phyloP scores from a whole-genome alignment of 2,329 filamentous ascomycete species.

The Sporothrix pseudoabietina region DNA sequence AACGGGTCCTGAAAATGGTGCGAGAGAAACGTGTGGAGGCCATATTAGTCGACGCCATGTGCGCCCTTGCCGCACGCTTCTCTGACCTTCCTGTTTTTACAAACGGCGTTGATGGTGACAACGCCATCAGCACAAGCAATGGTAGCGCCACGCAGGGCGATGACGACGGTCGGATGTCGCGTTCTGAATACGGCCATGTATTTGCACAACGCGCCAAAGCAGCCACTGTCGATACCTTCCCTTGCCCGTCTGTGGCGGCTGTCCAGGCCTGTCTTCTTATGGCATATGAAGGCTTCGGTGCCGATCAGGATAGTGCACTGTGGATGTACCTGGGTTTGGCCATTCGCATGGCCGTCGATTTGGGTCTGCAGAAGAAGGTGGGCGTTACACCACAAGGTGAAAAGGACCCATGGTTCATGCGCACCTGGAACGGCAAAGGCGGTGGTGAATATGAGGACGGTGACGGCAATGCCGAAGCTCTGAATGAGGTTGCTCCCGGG shows the following conservation, averaged over 20 bases:
- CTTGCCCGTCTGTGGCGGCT: conserved; percentile 78
- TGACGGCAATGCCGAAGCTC: conserved; percentile 36
- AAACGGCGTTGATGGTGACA: conserved; percentile 50
- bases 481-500: conserved; percentile 14
- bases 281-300: conserved; percentile 87
- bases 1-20: conserved; percentile 73
- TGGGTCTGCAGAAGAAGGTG: conserved; percentile 80
- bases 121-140: neutral
- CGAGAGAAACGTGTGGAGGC: conserved; percentile 80
- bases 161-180: conserved; percentile 31
- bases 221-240: conserved; percentile 80
- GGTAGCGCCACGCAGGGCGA: conserved; percentile 35
- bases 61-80: conserved; percentile 78
- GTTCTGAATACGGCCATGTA: conserved; percentile 71
- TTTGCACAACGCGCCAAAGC: conserved; percentile 82
- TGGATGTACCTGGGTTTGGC: conserved; percentile 94
- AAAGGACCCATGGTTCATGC: conserved; percentile 53
- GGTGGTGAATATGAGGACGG: conserved; percentile 37
- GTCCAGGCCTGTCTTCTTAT: conserved; percentile 82
- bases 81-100: conserved; percentile 62
- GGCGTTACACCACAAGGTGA: conserved; percentile 66
- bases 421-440: conserved; percentile 47
- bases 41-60: conserved; percentile 84
- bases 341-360: conserved; percentile 66
- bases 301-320: conserved; percentile 82